These are phyloP conservation scores for Triticum timopheevii DNA, from an alignment of 176 grass and related monocot species.

Conservation along the genomic window DNA sequence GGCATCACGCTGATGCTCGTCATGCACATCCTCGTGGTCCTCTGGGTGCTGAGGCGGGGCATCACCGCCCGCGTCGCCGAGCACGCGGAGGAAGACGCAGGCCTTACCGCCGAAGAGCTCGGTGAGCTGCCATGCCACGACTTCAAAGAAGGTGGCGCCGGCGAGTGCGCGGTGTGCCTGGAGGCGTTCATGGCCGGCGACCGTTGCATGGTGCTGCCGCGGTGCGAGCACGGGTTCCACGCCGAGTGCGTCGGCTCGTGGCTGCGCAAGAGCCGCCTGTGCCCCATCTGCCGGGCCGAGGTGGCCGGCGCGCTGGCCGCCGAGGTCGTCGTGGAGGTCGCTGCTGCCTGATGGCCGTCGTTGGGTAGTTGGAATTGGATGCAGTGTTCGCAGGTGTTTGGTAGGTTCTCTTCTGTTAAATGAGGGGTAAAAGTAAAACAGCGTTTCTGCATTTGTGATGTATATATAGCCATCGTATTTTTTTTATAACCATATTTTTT, in stretches of 20 bases:
- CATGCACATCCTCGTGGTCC: not conserved
- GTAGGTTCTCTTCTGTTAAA: not conserved
- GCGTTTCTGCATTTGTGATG: not conserved
- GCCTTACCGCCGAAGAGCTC: not conserved
- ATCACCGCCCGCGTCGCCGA: not conserved
- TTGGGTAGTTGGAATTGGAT: not conserved
- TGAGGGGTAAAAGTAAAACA: not conserved
- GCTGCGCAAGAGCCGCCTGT: constrained; percentile 49
- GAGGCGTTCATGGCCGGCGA: not conserved
- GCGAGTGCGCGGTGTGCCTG: not conserved
- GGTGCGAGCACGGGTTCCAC: constrained; percentile 67
- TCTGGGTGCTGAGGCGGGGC: not conserved
- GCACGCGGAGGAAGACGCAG: not conserved
- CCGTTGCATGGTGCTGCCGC: not conserved
- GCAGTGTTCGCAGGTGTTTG: not conserved
- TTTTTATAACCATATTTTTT: no score
- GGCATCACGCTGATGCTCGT: not conserved
- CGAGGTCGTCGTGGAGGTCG: not conserved
- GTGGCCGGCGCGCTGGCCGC: not conserved
- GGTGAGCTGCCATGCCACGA: not conserved
- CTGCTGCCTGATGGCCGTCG: not conserved
- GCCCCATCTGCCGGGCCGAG: constrained; percentile 60
- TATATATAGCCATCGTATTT: not conserved
- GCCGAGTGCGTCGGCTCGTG: constrained; percentile 60
- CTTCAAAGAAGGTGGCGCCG: not conserved